These are phyloP conservation scores for Omphalotus guepiniiformis DNA, from an alignment of 768 basidiomycete genomes.

Conservation along the genomic window DNA sequence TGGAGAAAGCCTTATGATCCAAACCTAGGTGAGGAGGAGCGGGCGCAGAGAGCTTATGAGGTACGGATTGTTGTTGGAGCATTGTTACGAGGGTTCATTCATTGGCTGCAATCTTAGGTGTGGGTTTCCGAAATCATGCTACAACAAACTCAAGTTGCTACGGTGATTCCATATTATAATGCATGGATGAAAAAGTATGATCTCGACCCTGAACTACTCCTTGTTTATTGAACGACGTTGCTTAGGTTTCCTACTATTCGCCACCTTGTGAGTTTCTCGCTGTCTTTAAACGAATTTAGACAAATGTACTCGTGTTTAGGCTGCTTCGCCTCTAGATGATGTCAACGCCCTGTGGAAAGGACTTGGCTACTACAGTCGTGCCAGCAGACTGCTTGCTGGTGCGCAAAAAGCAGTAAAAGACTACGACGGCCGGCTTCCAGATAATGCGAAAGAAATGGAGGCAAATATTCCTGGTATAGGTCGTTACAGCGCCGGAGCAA, in stretches of 20 bases:
- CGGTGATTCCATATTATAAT: conserved; percentile 92
- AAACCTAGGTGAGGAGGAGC: conserved; percentile 47
- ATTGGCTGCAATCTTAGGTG: too few species aligned
- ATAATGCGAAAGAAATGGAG: conserved; percentile 78
- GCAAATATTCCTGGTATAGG: conserved; percentile 83
- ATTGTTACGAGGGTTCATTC: not conserved
- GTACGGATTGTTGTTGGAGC: conserved; percentile 39
- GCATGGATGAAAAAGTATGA: conserved; percentile 80
- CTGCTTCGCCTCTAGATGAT: conserved; percentile 69
- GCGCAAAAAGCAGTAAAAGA: conserved; percentile 73
- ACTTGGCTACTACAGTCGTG: conserved; percentile 86
- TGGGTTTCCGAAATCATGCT: conserved; percentile 95
- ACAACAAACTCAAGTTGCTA: conserved; percentile 91
- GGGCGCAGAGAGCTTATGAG: conserved; percentile 88
- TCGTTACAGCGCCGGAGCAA: conserved; percentile 82
- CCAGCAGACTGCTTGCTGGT: conserved; percentile 76
- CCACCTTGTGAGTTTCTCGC: conserved; percentile 52
- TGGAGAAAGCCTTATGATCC: conserved; percentile 79
- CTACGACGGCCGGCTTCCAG: conserved; percentile 67
- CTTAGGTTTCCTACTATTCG: conserved; percentile 76
- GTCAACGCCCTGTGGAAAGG: conserved; percentile 93
- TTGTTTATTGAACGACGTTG: conserved; percentile 5
- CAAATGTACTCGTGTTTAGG: conserved; percentile 31
- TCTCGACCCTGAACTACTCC: not conserved
- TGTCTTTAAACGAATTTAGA: conserved; percentile 11